A percentile compares a stretch with the other conserved stretches of the same genome.
Conservation (phyloP, 2,329 filamentous ascomycete genomes). For the Alternaria consortialis region DNA sequence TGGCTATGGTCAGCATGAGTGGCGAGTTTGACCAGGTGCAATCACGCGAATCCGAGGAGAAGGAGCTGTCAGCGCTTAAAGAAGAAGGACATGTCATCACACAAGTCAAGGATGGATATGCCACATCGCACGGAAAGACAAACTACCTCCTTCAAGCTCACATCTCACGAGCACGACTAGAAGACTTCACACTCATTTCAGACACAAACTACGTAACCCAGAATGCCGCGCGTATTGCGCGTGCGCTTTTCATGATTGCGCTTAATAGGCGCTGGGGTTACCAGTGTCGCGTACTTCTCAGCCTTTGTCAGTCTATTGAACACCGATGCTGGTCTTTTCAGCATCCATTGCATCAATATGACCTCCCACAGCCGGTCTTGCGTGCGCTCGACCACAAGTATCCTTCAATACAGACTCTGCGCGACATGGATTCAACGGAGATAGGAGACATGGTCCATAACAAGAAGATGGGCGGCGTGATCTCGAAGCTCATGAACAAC, state of each 20-base stretch:
- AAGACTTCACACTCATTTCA: conserved; percentile 92
- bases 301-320: conserved; percentile 95
- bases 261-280: conserved; percentile 95
- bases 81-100: conserved; percentile 74
- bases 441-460: conserved; percentile 94
- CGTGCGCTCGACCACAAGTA: conserved; percentile 86
- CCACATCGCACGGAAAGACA: conserved; percentile 84
- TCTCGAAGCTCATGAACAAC: conserved; percentile 82
- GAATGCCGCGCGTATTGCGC: conserved; percentile 91
- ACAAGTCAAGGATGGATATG: conserved; percentile 74
- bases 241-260: conserved; percentile 96
- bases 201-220: conserved; percentile 96
- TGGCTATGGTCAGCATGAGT: conserved; percentile 97
- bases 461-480: conserved; percentile 81
- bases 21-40: conserved; percentile 98
- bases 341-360: conserved; percentile 94
- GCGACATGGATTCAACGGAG: conserved; percentile 92
- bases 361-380: conserved; percentile 83
- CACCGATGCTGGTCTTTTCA: conserved; percentile 94
- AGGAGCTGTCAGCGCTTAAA: conserved; percentile 80
- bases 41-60: conserved; percentile 86
- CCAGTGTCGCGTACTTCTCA: conserved; percentile 89
- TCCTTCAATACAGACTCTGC: conserved; percentile 79
- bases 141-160: conserved; percentile 95
- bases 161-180: conserved; percentile 85